These are phyloP conservation scores for Tulasnella sp. DNA, from an alignment of 768 basidiomycete genomes.

Conservation along the genomic window DNA sequence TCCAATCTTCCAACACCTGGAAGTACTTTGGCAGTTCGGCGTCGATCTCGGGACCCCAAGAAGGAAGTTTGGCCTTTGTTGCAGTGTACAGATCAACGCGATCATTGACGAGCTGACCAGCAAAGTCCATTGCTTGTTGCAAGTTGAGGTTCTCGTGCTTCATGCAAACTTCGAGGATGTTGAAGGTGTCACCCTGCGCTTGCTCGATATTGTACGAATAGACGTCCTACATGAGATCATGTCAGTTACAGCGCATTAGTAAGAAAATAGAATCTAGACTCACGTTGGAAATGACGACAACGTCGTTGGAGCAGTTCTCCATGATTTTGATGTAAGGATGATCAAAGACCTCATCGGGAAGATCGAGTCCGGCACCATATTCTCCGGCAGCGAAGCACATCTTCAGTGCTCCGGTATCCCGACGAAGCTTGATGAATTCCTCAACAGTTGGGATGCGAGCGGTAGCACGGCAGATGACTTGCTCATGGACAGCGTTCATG, in stretches of 20 bases:
- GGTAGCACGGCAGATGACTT: slow-evolving; percentile 21
- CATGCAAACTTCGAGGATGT: slow-evolving; percentile 14
- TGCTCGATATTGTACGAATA: slow-evolving; percentile 38
- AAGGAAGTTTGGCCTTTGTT: slow-evolving; percentile 12
- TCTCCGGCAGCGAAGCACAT: slow-evolving; percentile 19
- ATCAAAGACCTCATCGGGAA: slow-evolving; percentile 20
- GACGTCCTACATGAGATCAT: slow-evolving; percentile 36
- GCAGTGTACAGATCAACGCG: slow-evolving; percentile 12
- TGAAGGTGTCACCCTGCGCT: slow-evolving; percentile 15
- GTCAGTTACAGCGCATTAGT: background rate
- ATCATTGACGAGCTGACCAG: slow-evolving; percentile 12
- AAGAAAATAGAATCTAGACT: background rate
- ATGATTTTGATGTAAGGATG: slow-evolving; percentile 19
- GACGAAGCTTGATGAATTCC: slow-evolving; percentile 21
- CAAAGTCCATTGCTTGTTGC: slow-evolving; percentile 15
- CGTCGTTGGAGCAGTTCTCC: slow-evolving; percentile 15
- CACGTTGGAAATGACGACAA: slow-evolving; percentile 21
- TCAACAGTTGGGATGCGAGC: slow-evolving; percentile 19
- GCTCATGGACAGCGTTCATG: slow-evolving; percentile 20
- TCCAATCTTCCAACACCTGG: slow-evolving; percentile 14
- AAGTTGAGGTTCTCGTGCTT: slow-evolving; percentile 8
- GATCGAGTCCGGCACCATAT: slow-evolving; percentile 15
- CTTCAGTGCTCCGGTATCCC: slow-evolving; percentile 21
- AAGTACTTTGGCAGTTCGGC: slow-evolving; percentile 13
- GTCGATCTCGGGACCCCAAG: slow-evolving; percentile 15